These are phyloP conservation scores for Saposhnikovia divaricata DNA, from an alignment of 129 eudicot species.

Conservation along the genomic window DNA sequence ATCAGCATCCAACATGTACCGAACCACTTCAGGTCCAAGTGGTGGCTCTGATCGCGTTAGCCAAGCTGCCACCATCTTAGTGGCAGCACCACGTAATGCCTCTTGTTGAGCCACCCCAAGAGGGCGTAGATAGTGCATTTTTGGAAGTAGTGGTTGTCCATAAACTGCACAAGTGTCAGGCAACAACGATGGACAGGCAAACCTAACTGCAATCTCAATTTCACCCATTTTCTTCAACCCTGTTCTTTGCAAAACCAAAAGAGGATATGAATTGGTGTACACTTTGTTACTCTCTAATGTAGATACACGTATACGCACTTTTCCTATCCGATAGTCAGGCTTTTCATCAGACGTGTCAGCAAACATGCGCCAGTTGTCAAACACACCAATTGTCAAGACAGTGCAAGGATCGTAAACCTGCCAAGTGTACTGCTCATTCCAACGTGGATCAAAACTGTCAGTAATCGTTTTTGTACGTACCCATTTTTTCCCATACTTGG, in stretches of 20 bases:
- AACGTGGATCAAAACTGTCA: slow-evolving; percentile 81
- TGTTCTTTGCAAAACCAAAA: slow-evolving; percentile 57
- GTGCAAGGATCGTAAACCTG: slow-evolving; percentile 98
- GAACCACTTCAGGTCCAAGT: slow-evolving; percentile 83
- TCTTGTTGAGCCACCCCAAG: slow-evolving; percentile 98
- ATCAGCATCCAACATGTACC: slow-evolving; percentile 88
- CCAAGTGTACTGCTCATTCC: slow-evolving; percentile 99
- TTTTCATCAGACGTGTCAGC: slow-evolving; percentile 64
- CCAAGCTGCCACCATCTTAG: slow-evolving; percentile 95
- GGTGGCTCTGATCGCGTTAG: slow-evolving; percentile 94
- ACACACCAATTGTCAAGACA: slow-evolving; percentile 84
- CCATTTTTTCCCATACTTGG: slow-evolving; percentile 98
- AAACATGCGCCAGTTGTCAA: slow-evolving; percentile 93
- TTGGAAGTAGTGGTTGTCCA: slow-evolving; percentile 82
- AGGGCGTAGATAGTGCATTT: slow-evolving; percentile 94
- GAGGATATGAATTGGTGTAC: slow-evolving; percentile 80
- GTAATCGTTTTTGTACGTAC: slow-evolving; percentile 84
- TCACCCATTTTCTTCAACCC: slow-evolving; percentile 99
- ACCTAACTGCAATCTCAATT: slow-evolving; percentile 83
- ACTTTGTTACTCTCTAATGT: slow-evolving; percentile 89
- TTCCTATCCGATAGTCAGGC: slow-evolving; percentile 79
- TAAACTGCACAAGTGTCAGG: slow-evolving; percentile 79
- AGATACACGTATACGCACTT: slow-evolving; percentile 81
- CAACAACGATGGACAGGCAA: slow-evolving; percentile 74
- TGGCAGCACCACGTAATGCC: slow-evolving; percentile 90